These are phyloP conservation scores for Apiospora sp. DNA, from an alignment of 2,329 filamentous ascomycete genomes.

Conservation along the genomic window DNA sequence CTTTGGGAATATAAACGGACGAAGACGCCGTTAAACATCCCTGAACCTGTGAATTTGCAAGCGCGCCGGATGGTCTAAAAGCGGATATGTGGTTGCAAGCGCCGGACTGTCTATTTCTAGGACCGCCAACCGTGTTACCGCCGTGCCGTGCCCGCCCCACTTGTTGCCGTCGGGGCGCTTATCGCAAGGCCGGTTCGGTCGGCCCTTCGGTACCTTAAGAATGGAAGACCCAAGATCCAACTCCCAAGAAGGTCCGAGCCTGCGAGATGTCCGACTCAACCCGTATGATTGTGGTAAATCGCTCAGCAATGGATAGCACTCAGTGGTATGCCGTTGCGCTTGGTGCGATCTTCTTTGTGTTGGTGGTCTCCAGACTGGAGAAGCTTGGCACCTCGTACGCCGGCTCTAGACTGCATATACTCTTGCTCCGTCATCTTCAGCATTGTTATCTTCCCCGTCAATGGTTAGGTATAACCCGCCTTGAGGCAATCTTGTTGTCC, in stretches of 20 bases:
- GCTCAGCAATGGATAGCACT: conserved; percentile 8
- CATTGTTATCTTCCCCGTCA: conserved; percentile 1
- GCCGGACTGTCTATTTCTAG: conserved; percentile 10
- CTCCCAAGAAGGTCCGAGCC: conserved; percentile 9
- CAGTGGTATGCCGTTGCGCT: conserved; percentile 5
- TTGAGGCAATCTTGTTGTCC: conserved; percentile 10
- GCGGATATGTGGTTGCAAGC: conserved; percentile 5
- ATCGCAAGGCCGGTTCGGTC: conserved; percentile 3
- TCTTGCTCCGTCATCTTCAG: conserved; percentile 5
- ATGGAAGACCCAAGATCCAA: background rate
- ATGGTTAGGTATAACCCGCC: conserved; percentile 1
- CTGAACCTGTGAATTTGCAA: background rate
- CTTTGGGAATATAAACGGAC: conserved; percentile 10
- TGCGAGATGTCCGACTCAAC: background rate
- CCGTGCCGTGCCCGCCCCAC: conserved; percentile 10
- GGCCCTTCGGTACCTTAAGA: background rate
- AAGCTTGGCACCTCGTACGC: conserved; percentile 1
- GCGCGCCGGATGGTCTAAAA: background rate
- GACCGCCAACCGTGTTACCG: background rate
- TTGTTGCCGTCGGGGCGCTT: conserved; percentile 7
- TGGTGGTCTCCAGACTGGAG: conserved; percentile 7
- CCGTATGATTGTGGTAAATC: conserved; percentile 7
- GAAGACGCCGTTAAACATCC: background rate
- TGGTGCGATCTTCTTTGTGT: conserved; percentile 12
- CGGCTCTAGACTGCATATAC: background rate